Base-by-base conservation (phyloP, 768 basidiomycete species). In the Piloderma croceum region DNA sequence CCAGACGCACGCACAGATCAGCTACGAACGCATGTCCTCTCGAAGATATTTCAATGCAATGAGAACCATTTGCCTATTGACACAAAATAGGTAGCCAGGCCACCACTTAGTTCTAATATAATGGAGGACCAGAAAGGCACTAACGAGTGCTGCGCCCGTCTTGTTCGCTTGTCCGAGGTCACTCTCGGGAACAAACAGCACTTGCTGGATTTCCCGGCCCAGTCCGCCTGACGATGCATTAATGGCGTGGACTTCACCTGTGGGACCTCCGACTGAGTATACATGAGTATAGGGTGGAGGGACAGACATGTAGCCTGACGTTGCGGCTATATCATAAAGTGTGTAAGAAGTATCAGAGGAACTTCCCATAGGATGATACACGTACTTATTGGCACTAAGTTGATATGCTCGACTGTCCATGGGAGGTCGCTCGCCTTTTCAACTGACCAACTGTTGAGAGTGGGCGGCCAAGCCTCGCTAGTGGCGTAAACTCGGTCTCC, bases 1-100 rank as follows among this genome's bases (percentile, higher is more conserved):
- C 76, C 56, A 45, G 76, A 76, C 0, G 67, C 73, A 15, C 63
- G 57, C 54, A 31, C 55, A 17, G 29, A 10, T 31, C 10, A 31
- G 15, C 29, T 10, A 10, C 10, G 29, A 10, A 17, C 29, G 29
- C 17, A 10, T 10, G 29, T 10, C 17, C 17, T 10, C 10, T 31
- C 29, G 29, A 17, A 3, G 70, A 67, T 41, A 74, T 68, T 42
- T 76, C 76, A 22, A 76, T 60, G 0, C 61, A 74, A 51, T 76
- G 76, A 3, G 73, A 71, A 3, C 76, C 74, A 48, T 70, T 70
- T 29, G 70, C 59, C 71, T 73, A n/a, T n/a, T n/a, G n/a, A n/a
- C n/a, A n/a, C n/a, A 45, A n/a, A 32, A 18, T 18, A 36, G 6
- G n/a, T 12, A 18, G 31, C 36, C 20, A 40, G n/a, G 32, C 24